Percentiles rank a stretch among this genome's conserved stretches.
Evolutionary conservation across 2,329 filamentous ascomycete species (phyloP).

Genomic region (Zasmidium citrigriseum): DNA sequence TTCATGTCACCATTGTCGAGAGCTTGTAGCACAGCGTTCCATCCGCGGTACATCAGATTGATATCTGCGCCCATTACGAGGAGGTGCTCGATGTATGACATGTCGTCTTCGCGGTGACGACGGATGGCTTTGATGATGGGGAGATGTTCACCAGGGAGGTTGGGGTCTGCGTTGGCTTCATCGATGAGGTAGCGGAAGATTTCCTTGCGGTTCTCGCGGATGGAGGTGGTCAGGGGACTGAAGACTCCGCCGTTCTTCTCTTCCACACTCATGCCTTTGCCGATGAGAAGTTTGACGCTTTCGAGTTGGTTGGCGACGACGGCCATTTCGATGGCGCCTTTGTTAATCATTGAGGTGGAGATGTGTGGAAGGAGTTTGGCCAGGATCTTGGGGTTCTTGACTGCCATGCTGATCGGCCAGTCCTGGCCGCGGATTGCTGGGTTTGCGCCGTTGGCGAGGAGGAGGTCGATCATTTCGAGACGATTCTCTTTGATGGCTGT

Average conservation of each 20-base stretch:
- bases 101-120: constrained; percentile 57
- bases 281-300: constrained; percentile 65
- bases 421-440: constrained; percentile 65
- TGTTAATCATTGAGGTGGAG: constrained; percentile 61
- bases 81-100: constrained; percentile 63
- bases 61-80: constrained; percentile 66
- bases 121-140: constrained; percentile 71
- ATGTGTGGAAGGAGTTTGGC: constrained; percentile 60
- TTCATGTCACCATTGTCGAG: constrained; percentile 63
- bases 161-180: constrained; percentile 61
- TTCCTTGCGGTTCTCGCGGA: constrained; percentile 62
- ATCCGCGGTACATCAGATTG: constrained; percentile 67
- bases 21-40: constrained; percentile 66
- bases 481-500: constrained; percentile 65
- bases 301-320: constrained; percentile 68
- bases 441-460: constrained; percentile 61
- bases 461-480: constrained; percentile 59
- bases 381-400: constrained; percentile 61
- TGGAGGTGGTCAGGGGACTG: constrained; percentile 66
- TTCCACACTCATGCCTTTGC: constrained; percentile 66
- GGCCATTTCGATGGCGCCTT: constrained; percentile 68
- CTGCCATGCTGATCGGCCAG: constrained; percentile 71
- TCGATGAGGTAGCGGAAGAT: constrained; percentile 64
- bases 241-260: constrained; percentile 74
- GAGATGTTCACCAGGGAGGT: constrained; percentile 69